These are phyloP conservation scores for Wickerhamomyces strasburgensis DNA, from an alignment of 805 yeast genomes.

Conservation along the genomic window DNA sequence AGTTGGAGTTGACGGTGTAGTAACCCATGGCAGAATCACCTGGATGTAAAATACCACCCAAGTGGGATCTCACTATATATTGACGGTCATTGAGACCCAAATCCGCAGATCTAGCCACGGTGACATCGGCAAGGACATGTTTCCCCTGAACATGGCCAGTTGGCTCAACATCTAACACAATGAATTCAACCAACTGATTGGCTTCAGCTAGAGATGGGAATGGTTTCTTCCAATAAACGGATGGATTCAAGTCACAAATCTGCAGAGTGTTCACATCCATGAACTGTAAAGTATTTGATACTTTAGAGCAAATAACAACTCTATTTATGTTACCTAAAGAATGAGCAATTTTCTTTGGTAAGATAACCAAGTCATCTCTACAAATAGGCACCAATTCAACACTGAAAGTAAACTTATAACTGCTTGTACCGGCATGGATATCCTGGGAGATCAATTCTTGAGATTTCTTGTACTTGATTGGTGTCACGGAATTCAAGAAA, in stretches of 20 bases:
- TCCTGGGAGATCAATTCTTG: slow-evolving; percentile 90
- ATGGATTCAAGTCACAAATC: slow-evolving; percentile 65
- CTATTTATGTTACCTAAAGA: slow-evolving; percentile 78
- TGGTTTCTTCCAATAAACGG: slow-evolving; percentile 76
- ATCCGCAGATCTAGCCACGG: slow-evolving; percentile 86
- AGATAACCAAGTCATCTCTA: slow-evolving; percentile 90
- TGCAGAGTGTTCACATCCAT: slow-evolving; percentile 81
- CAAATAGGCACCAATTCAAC: slow-evolving; percentile 95
- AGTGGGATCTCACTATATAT: slow-evolving; percentile 81
- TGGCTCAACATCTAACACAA: slow-evolving; percentile 92
- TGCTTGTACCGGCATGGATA: slow-evolving; percentile 83
- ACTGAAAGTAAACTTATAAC: slow-evolving; percentile 87
- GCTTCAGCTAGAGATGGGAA: slow-evolving; percentile 74
- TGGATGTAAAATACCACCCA: slow-evolving; percentile 92
- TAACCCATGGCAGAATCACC: slow-evolving; percentile 96
- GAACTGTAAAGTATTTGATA: slow-evolving; percentile 80
- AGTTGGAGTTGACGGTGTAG: slow-evolving; percentile 77
- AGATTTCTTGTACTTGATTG: slow-evolving; percentile 75
- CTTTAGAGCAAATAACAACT: slow-evolving; percentile 77
- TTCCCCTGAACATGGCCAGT: slow-evolving; percentile 76
- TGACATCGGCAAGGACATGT: slow-evolving; percentile 80
- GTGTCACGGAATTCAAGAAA: slow-evolving; percentile 79
- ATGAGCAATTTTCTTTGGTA: slow-evolving; percentile 83
- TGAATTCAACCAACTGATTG: slow-evolving; percentile 74
- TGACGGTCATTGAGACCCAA: slow-evolving; percentile 81